Percentiles rank a stretch among this genome's conserved stretches.
These are phyloP conservation scores for Waitea zeae DNA, from an alignment of 1,284 basidiomycete species.

Conservation along the genomic window DNA sequence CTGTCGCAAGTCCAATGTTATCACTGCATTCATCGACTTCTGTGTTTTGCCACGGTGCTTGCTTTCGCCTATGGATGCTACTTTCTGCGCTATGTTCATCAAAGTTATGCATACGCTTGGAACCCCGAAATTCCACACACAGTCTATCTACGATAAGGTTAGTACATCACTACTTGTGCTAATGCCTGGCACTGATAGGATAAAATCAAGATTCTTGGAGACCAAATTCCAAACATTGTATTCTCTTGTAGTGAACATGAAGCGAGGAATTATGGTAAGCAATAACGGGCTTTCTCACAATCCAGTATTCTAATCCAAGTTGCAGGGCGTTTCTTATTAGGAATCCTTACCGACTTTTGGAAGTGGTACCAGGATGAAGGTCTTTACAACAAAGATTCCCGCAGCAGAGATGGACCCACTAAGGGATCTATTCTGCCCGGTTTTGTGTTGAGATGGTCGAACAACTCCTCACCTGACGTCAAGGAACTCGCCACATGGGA, in stretches of 20 bases:
- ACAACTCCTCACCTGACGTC: slow-evolving; percentile 21
- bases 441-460: slow-evolving; percentile 34
- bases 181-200: background rate
- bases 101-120: slow-evolving; percentile 76
- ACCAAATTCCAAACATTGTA: slow-evolving; percentile 70
- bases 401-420: too few species aligned
- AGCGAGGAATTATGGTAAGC: slow-evolving; percentile 81
- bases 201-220: slow-evolving; percentile 68
- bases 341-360: slow-evolving; percentile 58
- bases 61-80: slow-evolving; percentile 90
- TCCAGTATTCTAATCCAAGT: background rate
- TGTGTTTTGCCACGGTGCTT: slow-evolving; percentile 88
- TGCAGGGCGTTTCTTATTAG: slow-evolving; percentile 69
- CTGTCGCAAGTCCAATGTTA: background rate
- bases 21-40: slow-evolving; percentile 66
- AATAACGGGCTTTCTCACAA: slow-evolving; percentile 2
- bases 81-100: slow-evolving; percentile 87
- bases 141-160: slow-evolving; percentile 79
- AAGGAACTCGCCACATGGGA: slow-evolving; percentile 53
- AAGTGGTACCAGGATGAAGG: slow-evolving; percentile 65
- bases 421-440: too few species aligned
- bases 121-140: slow-evolving; percentile 74
- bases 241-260: slow-evolving; percentile 95
- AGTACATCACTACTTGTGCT: slow-evolving; percentile 7
- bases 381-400: slow-evolving; percentile 49